Conservation (phyloP, 1,284 basidiomycete species). For the Ganoderma lingzhi region DNA sequence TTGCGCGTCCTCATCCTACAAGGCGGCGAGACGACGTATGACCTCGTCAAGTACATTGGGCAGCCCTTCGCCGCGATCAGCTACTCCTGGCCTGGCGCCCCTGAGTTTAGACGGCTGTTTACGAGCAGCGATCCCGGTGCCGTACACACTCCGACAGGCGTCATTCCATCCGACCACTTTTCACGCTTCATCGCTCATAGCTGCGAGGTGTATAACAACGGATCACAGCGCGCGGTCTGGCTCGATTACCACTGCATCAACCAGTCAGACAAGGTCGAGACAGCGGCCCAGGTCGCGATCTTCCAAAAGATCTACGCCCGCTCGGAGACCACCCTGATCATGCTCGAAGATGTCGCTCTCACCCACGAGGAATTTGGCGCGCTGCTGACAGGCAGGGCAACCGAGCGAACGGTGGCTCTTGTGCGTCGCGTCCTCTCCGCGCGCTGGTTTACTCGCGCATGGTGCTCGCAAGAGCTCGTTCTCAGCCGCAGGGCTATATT, state of each 20-base stretch:
- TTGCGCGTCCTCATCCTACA: constrained; percentile 19
- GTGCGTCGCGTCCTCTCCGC: constrained; percentile 20
- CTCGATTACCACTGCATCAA: constrained; percentile 29
- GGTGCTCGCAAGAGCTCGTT: constrained; percentile 31
- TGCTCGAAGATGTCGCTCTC: constrained; percentile 26
- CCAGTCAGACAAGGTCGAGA: constrained; percentile 20
- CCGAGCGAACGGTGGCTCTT: neutral
- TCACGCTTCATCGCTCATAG: constrained; percentile 22
- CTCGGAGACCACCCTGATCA: constrained; percentile 20
- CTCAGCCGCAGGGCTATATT: constrained; percentile 23
- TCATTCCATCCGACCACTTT: constrained; percentile 19
- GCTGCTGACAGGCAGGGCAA: constrained; percentile 2
- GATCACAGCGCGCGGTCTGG: constrained; percentile 18
- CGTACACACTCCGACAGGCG: constrained; percentile 1
- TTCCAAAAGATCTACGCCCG: constrained; percentile 28
- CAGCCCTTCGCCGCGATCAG: constrained; percentile 28
- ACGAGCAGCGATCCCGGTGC: constrained; percentile 12
- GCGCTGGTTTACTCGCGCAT: constrained; percentile 31
- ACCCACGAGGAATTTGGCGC: constrained; percentile 5
- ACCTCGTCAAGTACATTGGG: constrained; percentile 18
- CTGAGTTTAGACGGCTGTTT: neutral
- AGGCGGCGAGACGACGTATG: constrained; percentile 1
- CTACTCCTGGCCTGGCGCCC: constrained; percentile 25
- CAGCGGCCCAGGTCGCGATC: constrained; percentile 27
- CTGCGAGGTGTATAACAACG: constrained; percentile 13